phyloP scores from a whole-genome alignment of 208 protist species.

The Angomonas desouzai region DNA sequence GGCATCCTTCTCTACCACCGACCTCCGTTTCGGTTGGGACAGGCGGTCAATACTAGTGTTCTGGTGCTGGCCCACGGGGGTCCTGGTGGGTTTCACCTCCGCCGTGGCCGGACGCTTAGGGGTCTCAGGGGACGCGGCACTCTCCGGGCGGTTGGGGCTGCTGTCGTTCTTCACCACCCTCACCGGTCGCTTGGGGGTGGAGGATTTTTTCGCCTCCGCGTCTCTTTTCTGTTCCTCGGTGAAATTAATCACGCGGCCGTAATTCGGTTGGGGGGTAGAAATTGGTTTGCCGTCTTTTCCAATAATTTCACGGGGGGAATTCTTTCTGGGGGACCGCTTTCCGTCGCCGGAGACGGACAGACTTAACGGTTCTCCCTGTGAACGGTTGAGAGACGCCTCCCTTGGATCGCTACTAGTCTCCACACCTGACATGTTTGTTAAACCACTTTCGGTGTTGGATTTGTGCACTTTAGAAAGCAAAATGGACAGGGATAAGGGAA shows the following conservation, averaged over 20 bases:
- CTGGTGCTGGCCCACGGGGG: slow-evolving; percentile 1
- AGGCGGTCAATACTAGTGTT: slow-evolving; percentile 14
- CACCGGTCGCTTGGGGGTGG: slow-evolving; percentile 6
- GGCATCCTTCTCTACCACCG: not conserved
- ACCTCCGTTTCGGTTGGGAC: slow-evolving; percentile 15
- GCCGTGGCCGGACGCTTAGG: not conserved
- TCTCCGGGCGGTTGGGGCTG: not conserved
- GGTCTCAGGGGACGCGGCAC: not conserved
- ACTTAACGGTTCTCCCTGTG: too few species aligned
- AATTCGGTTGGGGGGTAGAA: slow-evolving; percentile 37
- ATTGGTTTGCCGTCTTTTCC: slow-evolving; percentile 12
- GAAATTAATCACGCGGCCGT: slow-evolving; percentile 56
- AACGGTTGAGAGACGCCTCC: not conserved
- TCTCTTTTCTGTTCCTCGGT: slow-evolving; percentile 46
- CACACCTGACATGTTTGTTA: not conserved
- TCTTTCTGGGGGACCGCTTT: not conserved
- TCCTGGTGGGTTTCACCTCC: not conserved
- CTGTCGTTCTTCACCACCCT: not conserved
- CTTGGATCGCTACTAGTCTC: not conserved
- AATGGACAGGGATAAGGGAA: not conserved
- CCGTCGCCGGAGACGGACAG: not conserved
- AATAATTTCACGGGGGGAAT: slow-evolving; percentile 2
- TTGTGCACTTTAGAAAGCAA: not conserved
- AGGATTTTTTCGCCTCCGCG: slow-evolving; percentile 13
- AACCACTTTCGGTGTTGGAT: not conserved